Conservation (phyloP, 2,329 filamentous ascomycete genomes). For the Claviceps fusiformis region DNA sequence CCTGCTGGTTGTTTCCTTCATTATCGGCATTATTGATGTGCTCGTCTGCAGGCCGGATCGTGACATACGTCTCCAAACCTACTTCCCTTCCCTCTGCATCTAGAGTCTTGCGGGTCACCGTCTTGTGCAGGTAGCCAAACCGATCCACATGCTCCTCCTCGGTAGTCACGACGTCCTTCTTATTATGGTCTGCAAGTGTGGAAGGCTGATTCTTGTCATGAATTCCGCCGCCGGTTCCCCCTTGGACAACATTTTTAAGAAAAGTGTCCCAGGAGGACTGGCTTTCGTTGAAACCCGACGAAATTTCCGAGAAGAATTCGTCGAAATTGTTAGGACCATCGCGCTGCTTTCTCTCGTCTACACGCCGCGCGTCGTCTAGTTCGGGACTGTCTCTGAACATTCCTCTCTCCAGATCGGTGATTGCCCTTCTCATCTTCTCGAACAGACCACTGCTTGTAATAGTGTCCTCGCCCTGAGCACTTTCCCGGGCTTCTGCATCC, state of each 20-base stretch:
- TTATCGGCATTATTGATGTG: slow-evolving; percentile 5
- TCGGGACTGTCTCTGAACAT: not conserved
- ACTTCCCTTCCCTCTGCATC: slow-evolving; percentile 29
- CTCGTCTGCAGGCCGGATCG: slow-evolving; percentile 17
- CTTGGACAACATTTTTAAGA: slow-evolving; percentile 20
- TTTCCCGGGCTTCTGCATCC: slow-evolving; percentile 16
- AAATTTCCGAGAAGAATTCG: slow-evolving; percentile 26
- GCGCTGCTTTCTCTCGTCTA: not conserved
- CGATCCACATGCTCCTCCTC: slow-evolving; percentile 29
- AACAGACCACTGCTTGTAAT: slow-evolving; percentile 5
- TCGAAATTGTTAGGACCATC: slow-evolving; percentile 22
- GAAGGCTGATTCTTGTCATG: slow-evolving; percentile 5
- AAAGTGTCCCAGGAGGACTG: slow-evolving; percentile 28
- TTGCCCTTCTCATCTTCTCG: slow-evolving; percentile 6
- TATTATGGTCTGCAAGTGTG: slow-evolving; percentile 10
- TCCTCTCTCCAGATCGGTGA: slow-evolving; percentile 3
- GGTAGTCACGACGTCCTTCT: slow-evolving; percentile 19
- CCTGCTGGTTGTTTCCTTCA: not conserved
- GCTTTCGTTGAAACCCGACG: slow-evolving; percentile 22
- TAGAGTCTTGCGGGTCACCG: slow-evolving; percentile 25
- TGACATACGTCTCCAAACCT: slow-evolving; percentile 22
- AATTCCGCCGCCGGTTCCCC: slow-evolving; percentile 2
- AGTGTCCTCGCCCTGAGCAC: slow-evolving; percentile 6
- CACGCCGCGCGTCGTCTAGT: not conserved
- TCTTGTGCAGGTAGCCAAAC: slow-evolving; percentile 29